phyloP scores from a whole-genome alignment of 768 basidiomycete species.

The Amylocystis lapponica region DNA sequence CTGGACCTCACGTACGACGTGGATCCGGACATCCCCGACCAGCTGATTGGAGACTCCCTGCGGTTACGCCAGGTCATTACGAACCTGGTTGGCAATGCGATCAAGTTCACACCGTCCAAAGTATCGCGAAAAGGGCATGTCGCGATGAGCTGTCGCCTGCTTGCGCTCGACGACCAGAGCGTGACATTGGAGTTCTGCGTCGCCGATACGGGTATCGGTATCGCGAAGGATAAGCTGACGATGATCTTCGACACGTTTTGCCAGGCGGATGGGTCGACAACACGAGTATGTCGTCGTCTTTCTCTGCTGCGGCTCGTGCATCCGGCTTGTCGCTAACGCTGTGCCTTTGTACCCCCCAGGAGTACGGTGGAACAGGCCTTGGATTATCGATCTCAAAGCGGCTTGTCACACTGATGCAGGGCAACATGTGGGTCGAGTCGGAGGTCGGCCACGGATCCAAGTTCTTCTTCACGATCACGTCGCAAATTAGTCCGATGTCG shows the following conservation, averaged over 20 bases:
- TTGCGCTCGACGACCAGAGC: conserved; percentile 73
- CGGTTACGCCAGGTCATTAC: conserved; percentile 94
- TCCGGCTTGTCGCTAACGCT: neutral
- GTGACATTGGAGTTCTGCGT: conserved; percentile 97
- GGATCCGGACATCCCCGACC: conserved; percentile 93
- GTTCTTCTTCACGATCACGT: conserved; percentile 96
- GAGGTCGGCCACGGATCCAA: conserved; percentile 89
- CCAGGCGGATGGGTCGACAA: conserved; percentile 98
- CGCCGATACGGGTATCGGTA: conserved; percentile 96
- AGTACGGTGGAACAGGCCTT: conserved; percentile 96
- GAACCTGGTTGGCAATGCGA: conserved; percentile 91
- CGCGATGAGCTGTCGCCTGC: conserved; percentile 76
- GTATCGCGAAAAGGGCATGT: conserved; percentile 81
- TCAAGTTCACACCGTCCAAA: conserved; percentile 92
- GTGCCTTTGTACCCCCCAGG: conserved; percentile 36
- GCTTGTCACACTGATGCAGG: conserved; percentile 94
- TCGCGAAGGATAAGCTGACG: conserved; percentile 96
- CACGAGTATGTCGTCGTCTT: conserved; percentile 51
- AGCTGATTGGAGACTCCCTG: conserved; percentile 93
- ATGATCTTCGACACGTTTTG: conserved; percentile 99
- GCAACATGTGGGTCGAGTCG: conserved; percentile 98
- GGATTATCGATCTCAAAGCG: conserved; percentile 97
- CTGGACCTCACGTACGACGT: conserved; percentile 95
- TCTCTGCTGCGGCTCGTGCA: conserved; percentile 2
- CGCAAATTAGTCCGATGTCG: conserved; percentile 70